phyloP scores from a whole-genome alignment of 805 yeast genomes.

The Limtongia smithiae region DNA sequence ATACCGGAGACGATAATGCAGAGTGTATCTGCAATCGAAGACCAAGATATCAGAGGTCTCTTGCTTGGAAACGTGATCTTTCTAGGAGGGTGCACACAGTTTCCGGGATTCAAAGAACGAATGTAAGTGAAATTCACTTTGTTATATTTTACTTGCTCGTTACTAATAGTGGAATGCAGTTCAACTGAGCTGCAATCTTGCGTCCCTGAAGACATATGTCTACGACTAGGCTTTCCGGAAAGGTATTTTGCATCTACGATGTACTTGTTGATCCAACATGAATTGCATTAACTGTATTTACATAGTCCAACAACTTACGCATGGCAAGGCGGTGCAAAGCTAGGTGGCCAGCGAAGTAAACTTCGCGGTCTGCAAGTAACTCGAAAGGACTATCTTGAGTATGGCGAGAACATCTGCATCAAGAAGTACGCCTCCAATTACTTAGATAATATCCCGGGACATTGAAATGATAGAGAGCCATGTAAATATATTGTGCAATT shows the following conservation, averaged over 20 bases:
- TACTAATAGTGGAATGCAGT: no score
- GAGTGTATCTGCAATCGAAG: conserved; percentile 64
- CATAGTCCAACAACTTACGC: conserved; percentile 45
- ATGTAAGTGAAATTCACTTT: conserved; percentile 35
- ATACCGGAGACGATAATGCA: conserved; percentile 67
- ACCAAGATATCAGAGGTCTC: conserved; percentile 56
- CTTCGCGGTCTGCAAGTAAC: conserved; percentile 58
- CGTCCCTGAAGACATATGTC: conserved; percentile 36
- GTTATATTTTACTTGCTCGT: background rate
- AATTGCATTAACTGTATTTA: background rate
- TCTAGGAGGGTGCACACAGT: conserved; percentile 75
- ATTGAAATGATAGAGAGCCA: no score
- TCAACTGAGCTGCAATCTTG: conserved; percentile 35
- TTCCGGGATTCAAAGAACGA: conserved; percentile 65
- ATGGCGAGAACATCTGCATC: conserved; percentile 47
- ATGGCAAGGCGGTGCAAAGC: conserved; percentile 55
- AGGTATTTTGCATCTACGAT: no score
- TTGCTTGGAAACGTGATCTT: conserved; percentile 74
- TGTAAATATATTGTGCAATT: no score
- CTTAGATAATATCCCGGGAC: no score
- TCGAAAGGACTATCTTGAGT: conserved; percentile 77
- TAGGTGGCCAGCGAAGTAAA: conserved; percentile 40
- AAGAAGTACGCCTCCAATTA: conserved; percentile 3
- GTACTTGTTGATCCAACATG: no score
- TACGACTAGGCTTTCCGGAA: conserved; percentile 36